Conservation (phyloP, 1,284 basidiomycete species). For the Schizophyllum amplum region DNA sequence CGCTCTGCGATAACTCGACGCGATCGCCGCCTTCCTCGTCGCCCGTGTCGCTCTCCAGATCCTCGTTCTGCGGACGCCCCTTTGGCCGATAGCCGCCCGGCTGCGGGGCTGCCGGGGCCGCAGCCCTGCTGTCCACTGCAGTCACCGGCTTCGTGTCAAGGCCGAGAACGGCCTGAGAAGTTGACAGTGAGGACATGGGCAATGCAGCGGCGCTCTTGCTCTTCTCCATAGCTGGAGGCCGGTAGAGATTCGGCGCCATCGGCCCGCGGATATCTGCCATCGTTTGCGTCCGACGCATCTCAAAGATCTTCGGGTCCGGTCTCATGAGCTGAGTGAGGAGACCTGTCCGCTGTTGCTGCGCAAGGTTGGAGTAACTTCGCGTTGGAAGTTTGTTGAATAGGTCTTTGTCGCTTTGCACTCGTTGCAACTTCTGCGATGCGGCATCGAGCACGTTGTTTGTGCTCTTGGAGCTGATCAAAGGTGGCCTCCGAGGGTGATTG, state of each 20-base stretch:
- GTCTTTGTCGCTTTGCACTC: not conserved
- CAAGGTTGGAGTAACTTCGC: not conserved
- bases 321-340: not conserved
- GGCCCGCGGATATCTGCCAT: not conserved
- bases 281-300: not conserved
- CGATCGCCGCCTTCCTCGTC: slow-evolving; percentile 8
- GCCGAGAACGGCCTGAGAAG: not conserved
- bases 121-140: not conserved
- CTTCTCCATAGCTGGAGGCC: not conserved
- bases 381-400: not conserved
- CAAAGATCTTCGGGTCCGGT: not conserved
- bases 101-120: not conserved
- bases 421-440: not conserved
- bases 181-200: not conserved
- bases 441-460: not conserved
- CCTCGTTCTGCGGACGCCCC: slow-evolving; percentile 11
- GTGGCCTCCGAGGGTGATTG: not conserved
- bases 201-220: not conserved
- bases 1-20: slow-evolving; percentile 11
- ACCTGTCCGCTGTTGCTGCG: not conserved
- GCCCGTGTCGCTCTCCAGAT: slow-evolving; percentile 10
- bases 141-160: not conserved
- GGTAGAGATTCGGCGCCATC: not conserved
- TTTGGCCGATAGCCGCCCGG: slow-evolving; percentile 12
- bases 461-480: not conserved